Percentiles rank a stretch among this genome's conserved stretches.
Conservation (phyloP, 1,284 basidiomycete genomes). For the Ceratobasidium papillatum region DNA sequence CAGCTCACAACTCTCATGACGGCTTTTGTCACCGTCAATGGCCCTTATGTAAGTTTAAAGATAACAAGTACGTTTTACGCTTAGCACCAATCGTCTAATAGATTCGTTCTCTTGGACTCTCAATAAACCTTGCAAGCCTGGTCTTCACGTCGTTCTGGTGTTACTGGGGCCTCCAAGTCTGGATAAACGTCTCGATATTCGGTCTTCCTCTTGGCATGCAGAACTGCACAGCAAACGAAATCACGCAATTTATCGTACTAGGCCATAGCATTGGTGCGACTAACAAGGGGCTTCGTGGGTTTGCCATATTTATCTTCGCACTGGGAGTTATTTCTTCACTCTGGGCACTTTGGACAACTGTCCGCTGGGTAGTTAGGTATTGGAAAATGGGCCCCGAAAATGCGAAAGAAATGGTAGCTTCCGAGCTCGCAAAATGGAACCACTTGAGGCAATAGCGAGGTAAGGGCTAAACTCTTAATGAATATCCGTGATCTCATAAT, state of each 20-base stretch:
- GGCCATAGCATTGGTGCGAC: not conserved
- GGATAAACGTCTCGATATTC: conserved; percentile 7
- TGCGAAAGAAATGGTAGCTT: not conserved
- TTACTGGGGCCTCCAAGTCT: conserved; percentile 37
- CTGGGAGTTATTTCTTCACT: not conserved
- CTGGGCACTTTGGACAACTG: not conserved
- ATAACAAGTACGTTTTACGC: not conserved
- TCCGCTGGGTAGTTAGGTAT: not conserved
- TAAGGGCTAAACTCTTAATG: not conserved
- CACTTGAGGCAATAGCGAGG: not conserved
- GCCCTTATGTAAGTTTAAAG: conserved; percentile 1
- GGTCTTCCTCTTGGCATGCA: not conserved
- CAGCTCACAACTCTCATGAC: conserved; percentile 35
- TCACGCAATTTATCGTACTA: conserved; percentile 8
- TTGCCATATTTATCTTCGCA: conserved; percentile 18
- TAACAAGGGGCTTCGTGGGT: not conserved
- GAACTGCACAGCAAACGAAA: conserved; percentile 4
- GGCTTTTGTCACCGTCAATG: conserved; percentile 22
- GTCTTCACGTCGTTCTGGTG: conserved; percentile 24
- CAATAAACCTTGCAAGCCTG: conserved; percentile 14
- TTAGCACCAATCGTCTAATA: not conserved
- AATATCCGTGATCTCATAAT: not conserved
- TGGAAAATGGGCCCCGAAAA: not conserved
- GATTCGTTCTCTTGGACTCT: conserved; percentile 23
- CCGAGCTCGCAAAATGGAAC: not conserved